Conservation (phyloP, 2,329 filamentous ascomycete genomes). For the Fusarium goolgardi region DNA sequence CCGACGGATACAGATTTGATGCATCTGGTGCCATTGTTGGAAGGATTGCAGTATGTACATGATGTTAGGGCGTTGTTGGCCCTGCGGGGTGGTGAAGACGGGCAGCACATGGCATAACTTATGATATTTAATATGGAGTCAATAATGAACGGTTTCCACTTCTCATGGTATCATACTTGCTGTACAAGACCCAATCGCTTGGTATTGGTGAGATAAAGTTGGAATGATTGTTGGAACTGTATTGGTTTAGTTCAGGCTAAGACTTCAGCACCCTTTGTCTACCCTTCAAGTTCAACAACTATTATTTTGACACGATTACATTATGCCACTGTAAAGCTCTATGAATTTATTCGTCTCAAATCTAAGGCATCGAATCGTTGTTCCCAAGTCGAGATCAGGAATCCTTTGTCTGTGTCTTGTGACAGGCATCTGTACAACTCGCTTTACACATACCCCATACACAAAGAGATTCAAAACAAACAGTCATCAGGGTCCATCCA, state of each 20-base stretch:
- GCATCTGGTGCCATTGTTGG: conserved; percentile 90
- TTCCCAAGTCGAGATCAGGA: neutral
- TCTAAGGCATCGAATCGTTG: neutral
- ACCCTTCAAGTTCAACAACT: neutral
- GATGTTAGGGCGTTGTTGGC: conserved; percentile 93
- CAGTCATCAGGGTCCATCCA: conserved; percentile 40
- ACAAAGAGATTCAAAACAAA: neutral
- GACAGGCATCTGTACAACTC: neutral
- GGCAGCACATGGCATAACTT: conserved; percentile 64
- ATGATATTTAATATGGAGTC: conserved; percentile 30
- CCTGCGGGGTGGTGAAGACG: conserved; percentile 85
- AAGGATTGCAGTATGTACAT: conserved; percentile 95
- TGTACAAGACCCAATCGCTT: neutral
- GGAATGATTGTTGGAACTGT: neutral
- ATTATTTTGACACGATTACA: neutral
- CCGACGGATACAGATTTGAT: conserved; percentile 96
- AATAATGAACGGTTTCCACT: conserved; percentile 31
- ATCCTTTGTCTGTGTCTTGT: neutral
- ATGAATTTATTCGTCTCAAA: too few species aligned
- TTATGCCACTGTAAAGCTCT: neutral
- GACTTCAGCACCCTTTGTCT: neutral
- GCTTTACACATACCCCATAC: neutral
- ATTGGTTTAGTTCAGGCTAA: neutral
- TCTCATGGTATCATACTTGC: conserved; percentile 5
- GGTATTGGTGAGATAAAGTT: neutral